Conservation (phyloP, 2,329 filamentous ascomycete species). For the Stemphylium lycopersici region DNA sequence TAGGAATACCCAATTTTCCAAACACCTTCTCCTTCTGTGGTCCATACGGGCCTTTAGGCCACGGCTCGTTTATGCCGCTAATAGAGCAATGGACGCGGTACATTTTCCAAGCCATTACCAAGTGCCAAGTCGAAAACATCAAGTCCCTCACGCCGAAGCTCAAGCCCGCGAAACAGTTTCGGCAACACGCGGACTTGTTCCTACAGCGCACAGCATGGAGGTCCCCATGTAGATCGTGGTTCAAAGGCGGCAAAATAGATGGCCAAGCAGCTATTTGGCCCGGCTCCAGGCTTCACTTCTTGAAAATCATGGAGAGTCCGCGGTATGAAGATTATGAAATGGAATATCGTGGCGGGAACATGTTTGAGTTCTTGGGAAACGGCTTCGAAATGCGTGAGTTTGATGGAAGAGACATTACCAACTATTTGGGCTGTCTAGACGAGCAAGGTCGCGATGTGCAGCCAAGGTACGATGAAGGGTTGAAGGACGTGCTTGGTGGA, state of each 20-base stretch:
- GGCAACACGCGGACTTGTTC: slow-evolving; percentile 31
- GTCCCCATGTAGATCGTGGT: slow-evolving; percentile 30
- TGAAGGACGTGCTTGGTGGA: slow-evolving; percentile 49
- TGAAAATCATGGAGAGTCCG: slow-evolving; percentile 26
- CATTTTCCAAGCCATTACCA: slow-evolving; percentile 30
- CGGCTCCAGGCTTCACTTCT: slow-evolving; percentile 30
- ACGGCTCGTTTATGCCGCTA: slow-evolving; percentile 33
- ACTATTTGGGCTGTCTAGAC: slow-evolving; percentile 52
- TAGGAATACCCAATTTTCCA: slow-evolving; percentile 51
- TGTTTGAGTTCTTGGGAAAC: slow-evolving; percentile 34
- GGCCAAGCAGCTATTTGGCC: slow-evolving; percentile 33
- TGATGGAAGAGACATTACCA: slow-evolving; percentile 56
- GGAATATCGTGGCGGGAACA: slow-evolving; percentile 25
- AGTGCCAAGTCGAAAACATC: slow-evolving; percentile 32
- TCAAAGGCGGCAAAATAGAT: slow-evolving; percentile 31
- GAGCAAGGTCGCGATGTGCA: slow-evolving; percentile 48
- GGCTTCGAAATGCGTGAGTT: slow-evolving; percentile 53
- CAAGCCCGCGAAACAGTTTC: slow-evolving; percentile 15
- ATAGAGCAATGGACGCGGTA: slow-evolving; percentile 35
- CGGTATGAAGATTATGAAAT: slow-evolving; percentile 34
- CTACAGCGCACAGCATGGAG: slow-evolving; percentile 35
- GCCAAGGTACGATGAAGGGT: slow-evolving; percentile 49
- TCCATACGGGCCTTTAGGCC: slow-evolving; percentile 29
- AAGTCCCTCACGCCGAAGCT: slow-evolving; percentile 28
- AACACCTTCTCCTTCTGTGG: slow-evolving; percentile 55